A percentile compares a stretch with the other conserved stretches of the same genome.
Conservation (phyloP, 768 basidiomycete species). For the Myochromella boudieri region DNA sequence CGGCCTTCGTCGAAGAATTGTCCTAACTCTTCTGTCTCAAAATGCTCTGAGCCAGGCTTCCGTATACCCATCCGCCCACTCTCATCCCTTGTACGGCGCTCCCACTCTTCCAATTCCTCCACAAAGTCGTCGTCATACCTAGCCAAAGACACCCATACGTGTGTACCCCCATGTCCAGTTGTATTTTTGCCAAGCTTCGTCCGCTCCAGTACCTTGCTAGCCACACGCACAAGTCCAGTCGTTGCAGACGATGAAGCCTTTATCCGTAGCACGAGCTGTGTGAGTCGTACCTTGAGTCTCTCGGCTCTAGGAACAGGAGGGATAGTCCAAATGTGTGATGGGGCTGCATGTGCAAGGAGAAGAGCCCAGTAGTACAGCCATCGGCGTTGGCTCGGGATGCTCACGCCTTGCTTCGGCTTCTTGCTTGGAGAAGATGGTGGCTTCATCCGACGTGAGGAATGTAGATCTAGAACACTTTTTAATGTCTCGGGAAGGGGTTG, state of each 20-base stretch:
- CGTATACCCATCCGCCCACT: conserved; percentile 35
- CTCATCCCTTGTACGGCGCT: conserved; percentile 48
- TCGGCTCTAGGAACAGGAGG: conserved; percentile 14
- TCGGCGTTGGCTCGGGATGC: conserved; percentile 79
- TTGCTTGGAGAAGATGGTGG: conserved; percentile 26
- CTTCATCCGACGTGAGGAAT: conserved; percentile 73
- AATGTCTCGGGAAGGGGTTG: conserved; percentile 39
- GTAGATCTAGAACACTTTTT: conserved; percentile 61
- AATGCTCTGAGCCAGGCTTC: conserved; percentile 31
- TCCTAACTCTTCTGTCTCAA: conserved; percentile 35
- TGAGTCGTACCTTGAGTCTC: conserved; percentile 53
- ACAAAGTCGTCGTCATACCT: conserved; percentile 77
- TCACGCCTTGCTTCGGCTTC: conserved; percentile 58
- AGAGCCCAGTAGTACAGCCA: conserved; percentile 80
- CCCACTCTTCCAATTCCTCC: conserved; percentile 60
- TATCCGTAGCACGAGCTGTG: conserved; percentile 59
- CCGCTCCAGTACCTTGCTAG: conserved; percentile 51
- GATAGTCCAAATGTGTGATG: conserved; percentile 46
- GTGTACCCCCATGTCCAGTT: conserved; percentile 24
- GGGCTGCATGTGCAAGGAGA: conserved; percentile 55
- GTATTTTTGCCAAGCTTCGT: conserved; percentile 36
- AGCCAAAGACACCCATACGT: conserved; percentile 74
- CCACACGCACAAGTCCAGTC: conserved; percentile 53
- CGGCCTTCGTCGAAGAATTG: conserved; percentile 48
- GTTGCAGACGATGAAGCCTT: conserved; percentile 52